Conservation (phyloP, 2,329 filamentous ascomycete species). For the Pseudocercospora pini-densiflorae region DNA sequence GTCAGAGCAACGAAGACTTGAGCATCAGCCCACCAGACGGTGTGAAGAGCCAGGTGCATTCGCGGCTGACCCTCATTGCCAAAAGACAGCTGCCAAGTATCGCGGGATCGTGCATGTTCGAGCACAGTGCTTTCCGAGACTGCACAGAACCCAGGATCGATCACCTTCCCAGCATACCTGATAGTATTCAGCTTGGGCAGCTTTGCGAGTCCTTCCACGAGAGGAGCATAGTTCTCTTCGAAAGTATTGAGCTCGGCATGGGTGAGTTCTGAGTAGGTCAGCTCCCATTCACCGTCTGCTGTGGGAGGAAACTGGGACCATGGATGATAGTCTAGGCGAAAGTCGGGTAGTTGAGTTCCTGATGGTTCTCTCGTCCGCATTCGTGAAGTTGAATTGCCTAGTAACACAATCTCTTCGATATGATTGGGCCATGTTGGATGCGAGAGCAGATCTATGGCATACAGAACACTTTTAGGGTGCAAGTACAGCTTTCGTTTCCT, state of each 20-base stretch:
- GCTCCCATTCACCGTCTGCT: background rate
- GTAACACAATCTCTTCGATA: slow-evolving; percentile 7
- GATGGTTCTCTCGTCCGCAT: slow-evolving; percentile 6
- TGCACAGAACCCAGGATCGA: slow-evolving; percentile 7
- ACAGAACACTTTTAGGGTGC: slow-evolving; percentile 7
- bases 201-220: background rate
- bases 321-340: slow-evolving; percentile 13
- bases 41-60: slow-evolving; percentile 5
- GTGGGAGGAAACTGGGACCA: slow-evolving; percentile 15
- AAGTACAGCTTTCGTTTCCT: slow-evolving; percentile 12
- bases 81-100: slow-evolving; percentile 8
- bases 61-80: slow-evolving; percentile 8
- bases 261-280: slow-evolving; percentile 5
- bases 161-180: slow-evolving; percentile 16
- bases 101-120: slow-evolving; percentile 3
- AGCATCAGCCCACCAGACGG: slow-evolving; percentile 16
- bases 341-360: slow-evolving; percentile 6
- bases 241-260: slow-evolving; percentile 6
- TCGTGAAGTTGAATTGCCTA: slow-evolving; percentile 5
- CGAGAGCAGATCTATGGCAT: slow-evolving; percentile 9
- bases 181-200: slow-evolving; percentile 2
- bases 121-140: background rate
- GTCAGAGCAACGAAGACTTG: slow-evolving; percentile 3
- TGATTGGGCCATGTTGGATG: background rate
- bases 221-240: slow-evolving; percentile 9